Percentiles rank a stretch among this genome's conserved stretches.
Evolutionary conservation across 306 rosid genomes (phyloP).

Genomic region (Prinsepia uniflora): DNA sequence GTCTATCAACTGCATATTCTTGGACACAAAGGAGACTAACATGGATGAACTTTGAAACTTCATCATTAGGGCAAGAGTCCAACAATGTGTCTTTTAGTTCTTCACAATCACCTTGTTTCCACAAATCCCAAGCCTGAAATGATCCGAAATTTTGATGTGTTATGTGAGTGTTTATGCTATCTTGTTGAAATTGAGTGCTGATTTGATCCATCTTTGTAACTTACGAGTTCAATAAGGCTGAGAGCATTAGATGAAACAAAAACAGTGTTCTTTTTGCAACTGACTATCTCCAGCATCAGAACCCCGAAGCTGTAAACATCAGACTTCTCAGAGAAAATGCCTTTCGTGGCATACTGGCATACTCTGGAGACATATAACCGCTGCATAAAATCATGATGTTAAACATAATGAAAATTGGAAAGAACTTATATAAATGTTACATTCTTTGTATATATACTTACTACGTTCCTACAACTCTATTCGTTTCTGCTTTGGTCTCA

Average conservation of each 20-base stretch:
- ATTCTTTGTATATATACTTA: conserved; percentile 4
- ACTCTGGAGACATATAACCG: conserved; percentile 26
- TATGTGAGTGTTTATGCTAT: not conserved
- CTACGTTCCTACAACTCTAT: conserved; percentile 24
- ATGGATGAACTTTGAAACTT: conserved; percentile 13
- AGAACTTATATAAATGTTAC: not conserved
- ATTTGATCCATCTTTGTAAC: not conserved
- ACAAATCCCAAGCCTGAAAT: conserved; percentile 26
- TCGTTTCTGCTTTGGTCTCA: conserved; percentile 17
- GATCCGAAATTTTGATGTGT: not conserved
- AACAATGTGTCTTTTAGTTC: not conserved
- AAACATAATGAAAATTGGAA: not conserved
- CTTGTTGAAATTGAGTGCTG: not conserved
- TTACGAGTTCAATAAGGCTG: conserved; percentile 16
- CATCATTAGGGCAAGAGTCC: conserved; percentile 15
- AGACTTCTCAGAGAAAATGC: conserved; percentile 21
- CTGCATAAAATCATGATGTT: not conserved
- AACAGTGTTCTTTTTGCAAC: conserved; percentile 19
- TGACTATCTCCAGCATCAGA: conserved; percentile 18
- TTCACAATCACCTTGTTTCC: conserved; percentile 18
- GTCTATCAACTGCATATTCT: conserved; percentile 16
- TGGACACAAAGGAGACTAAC: conserved; percentile 15
- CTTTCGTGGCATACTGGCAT: conserved; percentile 26
- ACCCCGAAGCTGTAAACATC: conserved; percentile 25
- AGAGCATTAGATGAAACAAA: conserved; percentile 5